Evolutionary conservation across 139 green algal species (phyloP).

Genomic region (Pleodorina starrii): DNA sequence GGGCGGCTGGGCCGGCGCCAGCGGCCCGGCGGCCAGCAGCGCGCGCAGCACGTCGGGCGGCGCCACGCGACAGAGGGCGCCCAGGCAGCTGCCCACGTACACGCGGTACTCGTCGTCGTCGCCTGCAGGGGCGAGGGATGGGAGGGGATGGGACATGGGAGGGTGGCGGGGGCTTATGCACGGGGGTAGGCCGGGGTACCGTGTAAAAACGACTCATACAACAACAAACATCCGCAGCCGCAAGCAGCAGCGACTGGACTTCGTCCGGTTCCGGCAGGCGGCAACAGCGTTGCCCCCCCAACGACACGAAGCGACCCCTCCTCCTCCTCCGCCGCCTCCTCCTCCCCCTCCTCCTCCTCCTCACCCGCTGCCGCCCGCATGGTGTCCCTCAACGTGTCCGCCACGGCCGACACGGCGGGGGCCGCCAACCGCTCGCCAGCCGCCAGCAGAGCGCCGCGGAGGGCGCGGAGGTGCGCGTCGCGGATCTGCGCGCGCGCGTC

Average conservation of each 20-base stretch:
- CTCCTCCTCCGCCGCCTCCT: no score
- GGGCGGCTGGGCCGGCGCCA: slow-evolving; percentile 47
- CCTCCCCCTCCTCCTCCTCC: no score
- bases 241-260: no score
- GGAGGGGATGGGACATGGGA: no score
- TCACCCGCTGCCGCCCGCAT: slow-evolving; percentile 21
- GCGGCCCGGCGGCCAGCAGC: slow-evolving; percentile 59
- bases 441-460: slow-evolving; percentile 75
- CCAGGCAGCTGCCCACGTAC: slow-evolving; percentile 46
- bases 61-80: slow-evolving; percentile 42
- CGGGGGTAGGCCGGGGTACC: no score
- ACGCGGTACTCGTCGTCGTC: slow-evolving; percentile 50
- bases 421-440: slow-evolving; percentile 71
- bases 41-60: slow-evolving; percentile 8
- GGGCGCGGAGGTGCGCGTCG: slow-evolving; percentile 79
- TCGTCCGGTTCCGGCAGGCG: no score
- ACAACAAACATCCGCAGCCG: no score
- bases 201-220: no score
- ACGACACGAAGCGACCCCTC: no score
- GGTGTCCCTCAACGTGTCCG: slow-evolving; percentile 42
- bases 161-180: no score
- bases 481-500: slow-evolving; percentile 59
- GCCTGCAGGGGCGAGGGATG: not conserved
- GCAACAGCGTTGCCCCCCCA: no score
- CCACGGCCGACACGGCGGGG: slow-evolving; percentile 71